These are phyloP conservation scores for Fusarium sp. DNA, from an alignment of 2,329 filamentous ascomycete genomes.

Conservation along the genomic window DNA sequence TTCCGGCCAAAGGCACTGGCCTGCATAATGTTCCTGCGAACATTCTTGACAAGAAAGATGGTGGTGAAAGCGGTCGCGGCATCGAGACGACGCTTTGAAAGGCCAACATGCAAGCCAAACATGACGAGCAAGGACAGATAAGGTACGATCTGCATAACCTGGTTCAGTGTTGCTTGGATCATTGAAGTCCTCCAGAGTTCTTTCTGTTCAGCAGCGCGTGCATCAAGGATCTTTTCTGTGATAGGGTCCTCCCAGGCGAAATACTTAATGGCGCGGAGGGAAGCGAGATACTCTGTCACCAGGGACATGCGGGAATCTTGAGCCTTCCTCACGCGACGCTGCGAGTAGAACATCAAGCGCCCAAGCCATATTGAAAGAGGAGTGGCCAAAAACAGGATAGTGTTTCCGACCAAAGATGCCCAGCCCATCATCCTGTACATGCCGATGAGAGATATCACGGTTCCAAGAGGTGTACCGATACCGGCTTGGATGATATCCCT, in stretches of 20 bases:
- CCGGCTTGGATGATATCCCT: slow-evolving; percentile 62
- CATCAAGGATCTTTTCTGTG: slow-evolving; percentile 60
- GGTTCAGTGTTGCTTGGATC: slow-evolving; percentile 58
- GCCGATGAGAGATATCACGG: slow-evolving; percentile 60
- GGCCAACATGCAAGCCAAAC: slow-evolving; percentile 63
- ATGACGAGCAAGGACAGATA: slow-evolving; percentile 64
- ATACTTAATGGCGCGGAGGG: slow-evolving; percentile 69
- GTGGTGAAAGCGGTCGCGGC: slow-evolving; percentile 69
- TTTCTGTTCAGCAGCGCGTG: slow-evolving; percentile 63
- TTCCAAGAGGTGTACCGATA: slow-evolving; percentile 60
- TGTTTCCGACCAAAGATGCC: slow-evolving; percentile 64
- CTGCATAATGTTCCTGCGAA: slow-evolving; percentile 64
- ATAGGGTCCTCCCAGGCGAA: slow-evolving; percentile 69
- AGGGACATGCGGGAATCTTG: slow-evolving; percentile 68
- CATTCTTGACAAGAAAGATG: slow-evolving; percentile 62
- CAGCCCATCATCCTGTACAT: slow-evolving; percentile 67
- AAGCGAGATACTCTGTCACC: slow-evolving; percentile 67
- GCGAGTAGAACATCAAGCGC: slow-evolving; percentile 60
- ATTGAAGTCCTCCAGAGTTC: slow-evolving; percentile 65
- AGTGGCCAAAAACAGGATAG: slow-evolving; percentile 58
- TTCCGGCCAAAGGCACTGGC: slow-evolving; percentile 56
- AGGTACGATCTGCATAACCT: slow-evolving; percentile 64
- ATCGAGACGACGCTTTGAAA: slow-evolving; percentile 60
- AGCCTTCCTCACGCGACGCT: slow-evolving; percentile 64
- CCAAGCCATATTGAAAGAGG: slow-evolving; percentile 64